Base-by-base conservation (phyloP, 2,329 filamentous ascomycete species). In the Byssoonygena ceratinophila region DNA sequence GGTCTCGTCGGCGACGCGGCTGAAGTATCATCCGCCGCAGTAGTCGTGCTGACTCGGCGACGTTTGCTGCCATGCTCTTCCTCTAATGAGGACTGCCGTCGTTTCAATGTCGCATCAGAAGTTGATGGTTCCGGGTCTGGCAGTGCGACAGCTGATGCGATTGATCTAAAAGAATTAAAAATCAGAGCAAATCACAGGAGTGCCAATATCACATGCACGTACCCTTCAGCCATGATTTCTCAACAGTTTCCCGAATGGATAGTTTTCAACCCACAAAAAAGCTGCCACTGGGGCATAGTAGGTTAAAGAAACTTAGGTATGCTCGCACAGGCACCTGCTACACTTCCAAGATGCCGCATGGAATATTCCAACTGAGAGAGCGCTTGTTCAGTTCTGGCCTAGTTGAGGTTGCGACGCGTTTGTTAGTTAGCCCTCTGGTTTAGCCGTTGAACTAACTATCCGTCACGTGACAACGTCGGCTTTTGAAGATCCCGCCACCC, bases 141-240 rank as follows among this genome's bases (percentile, higher is more conserved):
- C 16, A 79, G 59, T 34, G 76, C 70, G 53, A 79, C 76, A 49
- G 75, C 76, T 12, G 77, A 79, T 31, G 75, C 74, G 59, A 79
- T 74, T 45, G 68, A 64, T 50, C 70, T 74, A 29, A n/a, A n/a
- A 37, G 46, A 36, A 14, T 16, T 27, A 34, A 31, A 16, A 11
- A 16, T 29, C 9, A n/a, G 29, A 9, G 2, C 22, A n/a, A 31
- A 39, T 23, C 2, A 9, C 4, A 23, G 34, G 11, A 31, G 20
- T 4, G 18, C 11, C 4, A 31, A 18, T 46, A 25, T 47, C 37
- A 11, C 22, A 25, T 31, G 41, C 12, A 45, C 51, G 36, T 52
- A 55, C 55, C 47, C 47, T 25, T 57, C 55, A n/a, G 51, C 53
- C 55, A 57, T 57, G 25, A 8, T 27, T 51, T 20, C 9, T 29